Evolutionary conservation across 305 asterid species (phyloP).

Genomic region (Fraxinus greggii): DNA sequence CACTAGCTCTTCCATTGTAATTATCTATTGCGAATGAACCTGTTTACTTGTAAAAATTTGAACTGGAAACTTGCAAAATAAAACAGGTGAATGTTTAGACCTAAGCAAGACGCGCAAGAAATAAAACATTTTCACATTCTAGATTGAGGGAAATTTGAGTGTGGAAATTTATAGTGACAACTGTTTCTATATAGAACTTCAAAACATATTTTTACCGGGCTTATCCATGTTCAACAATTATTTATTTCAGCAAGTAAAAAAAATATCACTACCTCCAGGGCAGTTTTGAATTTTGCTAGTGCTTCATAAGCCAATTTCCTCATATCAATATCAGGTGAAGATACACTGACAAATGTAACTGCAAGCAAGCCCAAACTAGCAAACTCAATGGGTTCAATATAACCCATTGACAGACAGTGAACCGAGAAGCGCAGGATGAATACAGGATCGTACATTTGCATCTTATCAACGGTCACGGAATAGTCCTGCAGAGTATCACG

Average conservation of each 20-base stretch:
- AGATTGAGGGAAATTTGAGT: background rate
- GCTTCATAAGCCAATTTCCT: slow-evolving; percentile 83
- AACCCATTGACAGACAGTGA: slow-evolving; percentile 76
- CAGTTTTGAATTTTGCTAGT: slow-evolving; percentile 63
- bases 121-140: background rate
- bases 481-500: slow-evolving; percentile 45
- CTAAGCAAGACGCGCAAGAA: background rate
- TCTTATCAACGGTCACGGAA: slow-evolving; percentile 34
- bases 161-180: background rate
- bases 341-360: slow-evolving; percentile 67
- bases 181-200: background rate
- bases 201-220: background rate
- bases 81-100: background rate
- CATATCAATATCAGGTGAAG: slow-evolving; percentile 70
- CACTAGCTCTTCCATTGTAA: background rate
- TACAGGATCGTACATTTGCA: slow-evolving; percentile 72
- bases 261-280: slow-evolving; percentile 55
- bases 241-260: background rate
- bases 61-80: background rate
- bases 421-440: slow-evolving; percentile 79
- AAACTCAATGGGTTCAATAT: slow-evolving; percentile 76
- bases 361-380: slow-evolving; percentile 91
- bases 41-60: background rate
- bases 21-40: background rate
- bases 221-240: background rate